These are phyloP conservation scores for Fraxinus excelsior DNA, from an alignment of 257 asterid species.

Conservation along the genomic window DNA sequence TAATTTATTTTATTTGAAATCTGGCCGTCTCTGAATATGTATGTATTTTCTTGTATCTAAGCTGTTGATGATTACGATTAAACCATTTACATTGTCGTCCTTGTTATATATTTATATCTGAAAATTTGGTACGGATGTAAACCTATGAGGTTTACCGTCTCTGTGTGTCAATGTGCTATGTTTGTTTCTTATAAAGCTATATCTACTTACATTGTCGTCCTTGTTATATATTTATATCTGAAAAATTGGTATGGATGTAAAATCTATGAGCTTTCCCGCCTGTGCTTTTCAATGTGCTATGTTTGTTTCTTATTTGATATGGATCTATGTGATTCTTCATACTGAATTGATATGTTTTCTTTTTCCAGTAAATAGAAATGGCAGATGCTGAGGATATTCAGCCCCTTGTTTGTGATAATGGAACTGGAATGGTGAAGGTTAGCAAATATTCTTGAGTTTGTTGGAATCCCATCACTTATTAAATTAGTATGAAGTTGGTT, in stretches of 20 bases:
- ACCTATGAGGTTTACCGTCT: not conserved
- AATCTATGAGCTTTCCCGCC: not conserved
- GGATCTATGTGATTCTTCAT: not conserved
- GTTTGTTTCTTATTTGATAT: not conserved
- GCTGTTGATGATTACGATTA: not conserved
- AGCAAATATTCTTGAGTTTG: not conserved
- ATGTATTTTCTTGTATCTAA: not conserved
- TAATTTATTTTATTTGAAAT: not conserved
- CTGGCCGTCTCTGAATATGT: not conserved
- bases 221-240: too few species aligned
- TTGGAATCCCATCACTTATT: not conserved
- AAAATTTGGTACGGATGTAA: not conserved
- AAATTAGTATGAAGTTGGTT: not conserved
- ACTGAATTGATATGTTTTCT: not conserved
- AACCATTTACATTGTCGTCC: not conserved
- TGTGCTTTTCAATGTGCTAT: not conserved
- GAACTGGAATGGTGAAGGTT: slow-evolving; percentile 39
- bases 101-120: too few species aligned
- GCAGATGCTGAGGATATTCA: slow-evolving; percentile 34
- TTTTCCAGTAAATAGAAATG: slow-evolving; percentile 23
- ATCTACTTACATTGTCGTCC: not conserved
- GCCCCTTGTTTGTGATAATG: slow-evolving; percentile 37
- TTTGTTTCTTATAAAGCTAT: not conserved
- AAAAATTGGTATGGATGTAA: not conserved
- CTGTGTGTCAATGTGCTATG: not conserved